phyloP scores from a whole-genome alignment of 768 basidiomycete species.

The Fomitopsis pulvina region DNA sequence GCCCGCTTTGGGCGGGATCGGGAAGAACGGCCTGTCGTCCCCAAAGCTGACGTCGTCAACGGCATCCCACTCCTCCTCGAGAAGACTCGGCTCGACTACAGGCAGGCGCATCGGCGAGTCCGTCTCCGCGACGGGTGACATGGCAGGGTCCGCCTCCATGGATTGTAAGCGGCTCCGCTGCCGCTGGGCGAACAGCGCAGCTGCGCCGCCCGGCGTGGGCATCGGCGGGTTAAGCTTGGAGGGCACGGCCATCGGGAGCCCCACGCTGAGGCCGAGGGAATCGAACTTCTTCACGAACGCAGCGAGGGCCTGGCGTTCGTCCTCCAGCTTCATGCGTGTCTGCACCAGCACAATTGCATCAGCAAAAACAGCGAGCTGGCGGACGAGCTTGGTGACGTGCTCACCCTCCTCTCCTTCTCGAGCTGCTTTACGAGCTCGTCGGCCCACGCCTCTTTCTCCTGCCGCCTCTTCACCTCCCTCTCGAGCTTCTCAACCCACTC shows the following conservation, averaged over 20 bases:
- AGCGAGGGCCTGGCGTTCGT: constrained; percentile 70
- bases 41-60: constrained; percentile 28
- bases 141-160: constrained; percentile 18
- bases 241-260: constrained; percentile 19
- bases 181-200: constrained; percentile 42
- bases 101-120: constrained; percentile 50
- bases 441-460: constrained; percentile 70
- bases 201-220: constrained; percentile 46
- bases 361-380: not conserved
- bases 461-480: constrained; percentile 48
- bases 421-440: constrained; percentile 67
- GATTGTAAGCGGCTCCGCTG: constrained; percentile 29
- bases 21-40: constrained; percentile 14
- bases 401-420: constrained; percentile 71
- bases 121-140: constrained; percentile 28
- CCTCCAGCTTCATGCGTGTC: constrained; percentile 60
- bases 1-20: constrained; percentile 20
- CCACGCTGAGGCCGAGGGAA: constrained; percentile 46
- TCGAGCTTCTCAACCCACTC: constrained; percentile 63
- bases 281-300: constrained; percentile 83
- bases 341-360: constrained; percentile 19
- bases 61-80: constrained; percentile 30
- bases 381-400: constrained; percentile 11
- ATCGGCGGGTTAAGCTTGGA: constrained; percentile 42
- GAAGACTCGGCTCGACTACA: constrained; percentile 27